These are phyloP conservation scores for Neofusicoccum sp. DNA, from an alignment of 2,329 filamentous ascomycete genomes.

Conservation along the genomic window DNA sequence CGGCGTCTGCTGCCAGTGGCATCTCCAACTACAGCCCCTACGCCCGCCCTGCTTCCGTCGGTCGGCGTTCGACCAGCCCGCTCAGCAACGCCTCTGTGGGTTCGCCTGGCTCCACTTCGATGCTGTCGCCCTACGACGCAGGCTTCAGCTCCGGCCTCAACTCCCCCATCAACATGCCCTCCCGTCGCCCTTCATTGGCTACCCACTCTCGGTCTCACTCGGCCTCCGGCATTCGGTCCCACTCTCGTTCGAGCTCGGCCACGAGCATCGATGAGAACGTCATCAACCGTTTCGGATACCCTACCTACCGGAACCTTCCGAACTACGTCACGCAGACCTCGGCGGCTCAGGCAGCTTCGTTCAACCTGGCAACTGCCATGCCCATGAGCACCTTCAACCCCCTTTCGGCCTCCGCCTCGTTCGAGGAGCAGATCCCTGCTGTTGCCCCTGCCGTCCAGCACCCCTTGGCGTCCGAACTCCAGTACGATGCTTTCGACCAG, in stretches of 20 bases:
- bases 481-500: conserved; percentile 37
- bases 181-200: conserved; percentile 37
- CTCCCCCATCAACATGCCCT: conserved; percentile 57
- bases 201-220: conserved; percentile 41
- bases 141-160: conserved; percentile 52
- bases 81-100: conserved; percentile 42
- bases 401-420: conserved; percentile 14
- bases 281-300: conserved; percentile 72
- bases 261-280: conserved; percentile 66
- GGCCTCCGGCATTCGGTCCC: conserved; percentile 38
- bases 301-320: conserved; percentile 78
- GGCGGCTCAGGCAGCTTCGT: conserved; percentile 23
- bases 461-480: conserved; percentile 40
- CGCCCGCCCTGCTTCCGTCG: conserved; percentile 42
- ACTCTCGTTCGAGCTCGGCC: conserved; percentile 61
- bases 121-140: conserved; percentile 39
- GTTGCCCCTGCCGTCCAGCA: conserved; percentile 44
- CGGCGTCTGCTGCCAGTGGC: conserved; percentile 53
- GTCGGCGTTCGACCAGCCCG: conserved; percentile 47
- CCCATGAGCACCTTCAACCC: conserved; percentile 35
- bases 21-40: conserved; percentile 51
- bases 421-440: conserved; percentile 29
- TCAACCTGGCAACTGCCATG: conserved; percentile 42
- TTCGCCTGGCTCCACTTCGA: conserved; percentile 44
- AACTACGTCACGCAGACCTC: conserved; percentile 49